Conservation (phyloP, 176 grass and related monocot genomes). For the Echinochloa phyllopogon region DNA sequence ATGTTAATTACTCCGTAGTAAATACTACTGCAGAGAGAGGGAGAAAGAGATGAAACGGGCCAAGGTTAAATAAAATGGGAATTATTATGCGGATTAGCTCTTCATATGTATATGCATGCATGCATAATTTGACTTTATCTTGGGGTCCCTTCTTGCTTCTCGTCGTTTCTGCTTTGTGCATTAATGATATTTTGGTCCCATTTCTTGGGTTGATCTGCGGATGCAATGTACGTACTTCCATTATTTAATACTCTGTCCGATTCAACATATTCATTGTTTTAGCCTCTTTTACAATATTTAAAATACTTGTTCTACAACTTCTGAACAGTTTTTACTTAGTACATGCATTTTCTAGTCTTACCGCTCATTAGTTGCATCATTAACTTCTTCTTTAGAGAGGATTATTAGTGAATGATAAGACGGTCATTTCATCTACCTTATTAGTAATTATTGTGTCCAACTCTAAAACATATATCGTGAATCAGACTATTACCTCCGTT, state of each 20-base stretch:
- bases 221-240: background rate
- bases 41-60: background rate
- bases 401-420: no score
- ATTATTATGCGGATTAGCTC: constrained; percentile 28
- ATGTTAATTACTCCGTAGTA: constrained; percentile 20
- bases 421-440: no score
- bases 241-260: background rate
- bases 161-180: constrained; percentile 51
- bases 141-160: background rate
- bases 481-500: no score
- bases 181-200: constrained; percentile 38
- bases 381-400: no score
- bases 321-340: no score
- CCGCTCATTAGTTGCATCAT: no score
- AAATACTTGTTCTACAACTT: no score
- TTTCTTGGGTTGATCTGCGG: constrained; percentile 36
- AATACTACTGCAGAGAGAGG: constrained; percentile 28
- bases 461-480: no score
- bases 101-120: background rate
- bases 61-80: constrained; percentile 46
- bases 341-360: no score
- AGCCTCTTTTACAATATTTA: no score
- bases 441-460: no score
- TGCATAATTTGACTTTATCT: constrained; percentile 43
- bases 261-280: no score